Evolutionary conservation across 2,329 filamentous ascomycete genomes (phyloP), one percentile per base, ranked within the genome.

Genomic region (Trichoderma aggressivum): DNA sequence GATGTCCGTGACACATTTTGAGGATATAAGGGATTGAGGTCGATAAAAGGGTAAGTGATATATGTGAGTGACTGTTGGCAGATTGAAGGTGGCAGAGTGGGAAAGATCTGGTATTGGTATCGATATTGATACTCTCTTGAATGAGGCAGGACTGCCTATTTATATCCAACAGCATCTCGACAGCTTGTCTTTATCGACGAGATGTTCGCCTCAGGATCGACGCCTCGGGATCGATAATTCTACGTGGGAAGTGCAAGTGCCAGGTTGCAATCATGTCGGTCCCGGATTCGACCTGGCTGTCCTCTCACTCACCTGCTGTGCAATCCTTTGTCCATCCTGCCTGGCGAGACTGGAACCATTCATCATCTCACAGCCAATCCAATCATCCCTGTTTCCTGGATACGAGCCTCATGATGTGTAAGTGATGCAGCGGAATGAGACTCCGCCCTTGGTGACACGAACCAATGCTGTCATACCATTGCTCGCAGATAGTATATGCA

Each of bases 1-100:
- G 86, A 73, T 87, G 86, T 65, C 85, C 86, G 81, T 86, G 82
- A 74, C 86, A 88, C 86, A 88, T 88, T 28, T 76, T 79, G 61
- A 62, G 3, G 21, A 14, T 6, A 1, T 5, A 5, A 1, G 5
- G 1, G 5, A 0, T 5, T 16, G 7, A 1, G 34, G 2, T 47
- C 5, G 32, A 28, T 12, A 30, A n/a, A 58, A 10, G 16, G 24
- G 32, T 2, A 32, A 21, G 34, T 16, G 16, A n/a, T 8, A 59
- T 24, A n/a, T 18, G 16, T 43, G 26, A 5, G 16, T 43, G 26
- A 5, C 0, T 50, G 61, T 6, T 32, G 26, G 11, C 7, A 43
- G 61, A 26, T 7, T 60, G 3, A 21, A 14, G 34, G 10, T 18
- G 59, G 1, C 3, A 47, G 7, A 16, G 26, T 5, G 26, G 53